A percentile compares a stretch with the other conserved stretches of the same genome.
Conservation (phyloP, 202 grass and related monocot genomes). For the Sporobolus alterniflorus region DNA sequence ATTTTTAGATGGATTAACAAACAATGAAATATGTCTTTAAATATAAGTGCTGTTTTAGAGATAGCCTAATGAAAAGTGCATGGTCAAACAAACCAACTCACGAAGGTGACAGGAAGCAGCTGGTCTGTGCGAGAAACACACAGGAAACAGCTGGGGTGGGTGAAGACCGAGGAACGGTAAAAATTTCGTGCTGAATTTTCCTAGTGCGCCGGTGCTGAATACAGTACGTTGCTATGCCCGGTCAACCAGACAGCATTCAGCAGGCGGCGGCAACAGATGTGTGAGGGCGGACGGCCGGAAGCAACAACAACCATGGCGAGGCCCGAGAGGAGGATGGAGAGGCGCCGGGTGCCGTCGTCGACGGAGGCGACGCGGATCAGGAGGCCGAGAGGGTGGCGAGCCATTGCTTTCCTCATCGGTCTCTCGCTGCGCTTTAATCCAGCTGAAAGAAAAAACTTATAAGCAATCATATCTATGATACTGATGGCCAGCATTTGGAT, state of each 20-base stretch:
- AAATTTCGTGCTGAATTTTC: neutral
- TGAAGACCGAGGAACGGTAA: neutral
- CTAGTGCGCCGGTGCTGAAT: neutral
- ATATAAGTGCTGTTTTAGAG: no score
- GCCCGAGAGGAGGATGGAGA: neutral
- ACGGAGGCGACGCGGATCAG: neutral
- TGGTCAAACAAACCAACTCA: no score
- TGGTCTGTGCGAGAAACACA: neutral
- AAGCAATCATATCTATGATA: no score
- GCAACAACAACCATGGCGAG: neutral
- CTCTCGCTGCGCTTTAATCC: no score
- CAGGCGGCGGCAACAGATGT: neutral
- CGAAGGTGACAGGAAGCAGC: no score
- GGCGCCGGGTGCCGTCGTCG: neutral
- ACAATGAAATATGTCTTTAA: no score
- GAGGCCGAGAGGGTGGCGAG: constrained; percentile 57
- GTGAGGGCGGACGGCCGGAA: neutral
- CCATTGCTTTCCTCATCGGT: constrained; percentile 53
- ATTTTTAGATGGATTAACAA: no score
- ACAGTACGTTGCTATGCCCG: neutral
- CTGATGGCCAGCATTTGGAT: no score
- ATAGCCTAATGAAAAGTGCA: no score
- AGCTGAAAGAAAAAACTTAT: no score
- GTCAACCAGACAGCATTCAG: neutral
- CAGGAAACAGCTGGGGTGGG: neutral